Base-by-base conservation (phyloP, 2,329 filamentous ascomycete species). In the Triangularia setosa region DNA sequence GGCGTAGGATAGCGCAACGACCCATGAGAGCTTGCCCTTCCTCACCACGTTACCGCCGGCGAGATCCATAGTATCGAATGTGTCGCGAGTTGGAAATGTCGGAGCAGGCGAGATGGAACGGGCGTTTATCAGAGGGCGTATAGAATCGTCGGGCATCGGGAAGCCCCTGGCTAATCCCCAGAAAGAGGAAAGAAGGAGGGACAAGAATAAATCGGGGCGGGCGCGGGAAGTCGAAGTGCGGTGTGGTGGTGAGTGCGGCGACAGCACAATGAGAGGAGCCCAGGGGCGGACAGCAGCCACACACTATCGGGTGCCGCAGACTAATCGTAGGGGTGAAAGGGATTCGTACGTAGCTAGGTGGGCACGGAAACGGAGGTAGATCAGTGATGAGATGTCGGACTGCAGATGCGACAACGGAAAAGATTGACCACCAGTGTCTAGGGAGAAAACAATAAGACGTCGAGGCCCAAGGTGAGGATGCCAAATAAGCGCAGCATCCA, bases 1-100 rank as follows among this genome's bases (percentile, higher is more conserved):
- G 57, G 88, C 77, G 74, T 93, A 93, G 3, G 89, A 90, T 9
- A 85, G 72, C 52, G 89, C 73, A 48, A 92, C 76, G 24, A 78
- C 58, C 66, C 70, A 67, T 9, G 71, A 70, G 7, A 69, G 40
- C 64, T 72, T 75, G 54, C 70, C 65, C 57, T 68, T 72, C 66
- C 64, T 68, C 30, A 61, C 60, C 62, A 66, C 64, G 53, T 33
- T 61, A 12, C 60, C 61, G 2, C 64, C 62, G 28, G 64, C 61
- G 14, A 67, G 64, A 35, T 69, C 58, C 27, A 65, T 25, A 44
- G 65, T 64, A 24, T 69, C 66, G 69, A 70, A 70, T 23, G 58
- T 67, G n/a, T 59, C 23, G 56, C 61, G 64, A 16, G 54, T 48
- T 53, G 62, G 64, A 61, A 58, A 64, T 58, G 65, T 63, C 25